phyloP scores from a whole-genome alignment of 495 filamentous ascomycete species.

The Amniculicola lignicola region DNA sequence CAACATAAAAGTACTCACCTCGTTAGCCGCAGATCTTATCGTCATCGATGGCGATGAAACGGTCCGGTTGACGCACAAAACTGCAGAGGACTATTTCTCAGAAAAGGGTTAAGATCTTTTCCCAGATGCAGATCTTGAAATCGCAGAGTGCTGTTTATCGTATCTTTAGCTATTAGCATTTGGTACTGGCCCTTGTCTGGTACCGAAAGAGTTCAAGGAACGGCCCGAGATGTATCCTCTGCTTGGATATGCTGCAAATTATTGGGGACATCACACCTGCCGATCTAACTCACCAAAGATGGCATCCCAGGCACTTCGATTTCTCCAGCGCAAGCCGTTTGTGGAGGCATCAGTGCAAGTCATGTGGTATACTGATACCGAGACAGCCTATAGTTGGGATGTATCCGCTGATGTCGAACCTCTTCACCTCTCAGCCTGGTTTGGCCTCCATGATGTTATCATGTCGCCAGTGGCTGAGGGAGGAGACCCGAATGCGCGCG shows the following conservation, averaged over 20 bases:
- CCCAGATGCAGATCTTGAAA: constrained; percentile 13
- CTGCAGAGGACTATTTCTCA: constrained; percentile 21
- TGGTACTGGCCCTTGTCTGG: constrained; percentile 10
- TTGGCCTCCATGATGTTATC: constrained; percentile 15
- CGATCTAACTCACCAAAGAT: constrained; percentile 7
- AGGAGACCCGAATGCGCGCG: constrained; percentile 6
- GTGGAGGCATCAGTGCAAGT: constrained; percentile 18
- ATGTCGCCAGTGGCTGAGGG: constrained; percentile 6
- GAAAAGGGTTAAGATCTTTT: constrained; percentile 4
- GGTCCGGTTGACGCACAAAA: constrained; percentile 20
- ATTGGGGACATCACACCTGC: constrained; percentile 20
- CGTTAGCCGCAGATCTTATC: constrained; percentile 16
- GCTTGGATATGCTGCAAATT: constrained; percentile 10
- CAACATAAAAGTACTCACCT: constrained; percentile 14
- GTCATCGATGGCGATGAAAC: constrained; percentile 19
- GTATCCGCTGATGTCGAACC: constrained; percentile 12
- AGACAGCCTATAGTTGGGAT: constrained; percentile 20
- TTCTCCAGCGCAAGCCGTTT: constrained; percentile 7
- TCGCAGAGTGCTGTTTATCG: constrained; percentile 19
- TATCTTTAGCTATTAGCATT: constrained; percentile 17
- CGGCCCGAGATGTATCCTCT: constrained; percentile 12
- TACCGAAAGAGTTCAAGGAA: constrained; percentile 2
- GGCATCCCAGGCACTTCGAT: constrained; percentile 18
- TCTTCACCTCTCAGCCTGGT: constrained; percentile 15
- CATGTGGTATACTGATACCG: constrained; percentile 20